These are phyloP conservation scores for Epichloe coenophiala DNA, from an alignment of 2,329 filamentous ascomycete species.

Conservation along the genomic window DNA sequence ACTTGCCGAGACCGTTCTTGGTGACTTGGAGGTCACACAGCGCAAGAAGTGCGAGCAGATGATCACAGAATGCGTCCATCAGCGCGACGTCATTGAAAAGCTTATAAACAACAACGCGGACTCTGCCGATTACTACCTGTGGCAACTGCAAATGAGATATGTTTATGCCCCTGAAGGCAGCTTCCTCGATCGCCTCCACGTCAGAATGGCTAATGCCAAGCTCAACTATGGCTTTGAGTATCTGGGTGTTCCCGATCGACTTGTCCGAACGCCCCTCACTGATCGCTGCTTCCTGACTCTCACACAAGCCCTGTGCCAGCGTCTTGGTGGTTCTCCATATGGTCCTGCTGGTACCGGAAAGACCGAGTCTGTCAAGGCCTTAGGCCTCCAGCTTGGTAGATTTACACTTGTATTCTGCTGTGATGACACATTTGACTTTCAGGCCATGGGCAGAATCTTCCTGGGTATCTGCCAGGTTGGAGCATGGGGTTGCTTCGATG, in stretches of 20 bases:
- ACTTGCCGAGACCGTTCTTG: constrained; percentile 78
- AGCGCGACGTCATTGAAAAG: constrained; percentile 84
- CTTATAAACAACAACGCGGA: constrained; percentile 63
- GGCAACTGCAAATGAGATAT: constrained; percentile 96
- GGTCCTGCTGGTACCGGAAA: constrained; percentile 97
- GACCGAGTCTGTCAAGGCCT: constrained; percentile 95
- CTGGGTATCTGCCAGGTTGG: constrained; percentile 97
- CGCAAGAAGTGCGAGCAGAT: constrained; percentile 97
- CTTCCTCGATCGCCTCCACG: constrained; percentile 64
- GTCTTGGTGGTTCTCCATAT: constrained; percentile 91
- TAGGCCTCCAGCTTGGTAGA: constrained; percentile 88
- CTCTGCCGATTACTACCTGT: constrained; percentile 70
- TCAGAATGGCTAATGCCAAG: constrained; percentile 94
- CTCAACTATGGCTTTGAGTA: constrained; percentile 98
- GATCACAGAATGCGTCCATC: constrained; percentile 97
- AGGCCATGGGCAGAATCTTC: constrained; percentile 99
- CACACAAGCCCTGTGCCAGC: constrained; percentile 88
- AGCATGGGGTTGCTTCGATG: constrained; percentile 98
- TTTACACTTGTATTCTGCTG: constrained; percentile 99
- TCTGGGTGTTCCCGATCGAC: constrained; percentile 85
- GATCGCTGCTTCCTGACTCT: constrained; percentile 97
- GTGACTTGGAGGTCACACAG: constrained; percentile 73
- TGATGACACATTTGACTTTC: constrained; percentile 98
- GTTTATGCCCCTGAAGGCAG: constrained; percentile 75
- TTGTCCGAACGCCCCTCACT: constrained; percentile 91